Evolutionary conservation across 176 grass and related monocot genomes (phyloP).

Genomic region (Paspalum notatum): DNA sequence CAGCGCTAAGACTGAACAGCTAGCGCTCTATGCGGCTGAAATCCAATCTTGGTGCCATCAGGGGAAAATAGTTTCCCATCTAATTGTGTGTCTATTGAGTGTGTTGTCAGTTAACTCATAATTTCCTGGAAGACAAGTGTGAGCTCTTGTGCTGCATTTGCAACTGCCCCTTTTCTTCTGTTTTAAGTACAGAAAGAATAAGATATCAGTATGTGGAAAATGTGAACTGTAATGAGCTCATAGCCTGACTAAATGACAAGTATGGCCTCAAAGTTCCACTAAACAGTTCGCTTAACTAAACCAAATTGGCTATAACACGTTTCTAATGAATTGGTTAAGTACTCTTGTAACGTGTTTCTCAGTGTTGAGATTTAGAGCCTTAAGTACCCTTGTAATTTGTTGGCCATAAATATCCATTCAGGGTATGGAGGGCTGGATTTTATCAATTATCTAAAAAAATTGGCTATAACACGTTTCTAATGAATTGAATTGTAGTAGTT

Average conservation of each 20-base stretch:
- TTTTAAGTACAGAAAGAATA: constrained; percentile 40
- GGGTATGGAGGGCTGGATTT: no score
- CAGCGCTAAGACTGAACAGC: not conserved
- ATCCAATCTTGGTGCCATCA: constrained; percentile 11
- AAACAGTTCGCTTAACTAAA: not conserved
- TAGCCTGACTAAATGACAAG: not conserved
- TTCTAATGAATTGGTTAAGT: not conserved
- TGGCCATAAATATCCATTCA: no score
- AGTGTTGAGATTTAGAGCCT: no score
- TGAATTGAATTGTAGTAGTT: no score
- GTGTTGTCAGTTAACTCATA: constrained; percentile 59
- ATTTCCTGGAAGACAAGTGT: constrained; percentile 87
- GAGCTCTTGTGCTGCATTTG: constrained; percentile 85
- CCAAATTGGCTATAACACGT: not conserved
- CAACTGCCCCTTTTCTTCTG: constrained; percentile 86
- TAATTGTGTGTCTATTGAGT: constrained; percentile 41
- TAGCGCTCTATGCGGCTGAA: constrained; percentile 18
- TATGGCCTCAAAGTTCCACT: not conserved
- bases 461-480: no score
- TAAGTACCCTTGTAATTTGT: no score
- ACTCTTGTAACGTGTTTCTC: no score
- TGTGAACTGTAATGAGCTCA: constrained; percentile 13
- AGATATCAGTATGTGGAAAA: constrained; percentile 17
- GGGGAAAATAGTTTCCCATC: constrained; percentile 18
- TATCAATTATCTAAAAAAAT: no score